Percentiles rank a stretch among this genome's conserved stretches.
Evolutionary conservation across 1,284 basidiomycete genomes (phyloP).

Genomic region (Pseudozyma pruni): DNA sequence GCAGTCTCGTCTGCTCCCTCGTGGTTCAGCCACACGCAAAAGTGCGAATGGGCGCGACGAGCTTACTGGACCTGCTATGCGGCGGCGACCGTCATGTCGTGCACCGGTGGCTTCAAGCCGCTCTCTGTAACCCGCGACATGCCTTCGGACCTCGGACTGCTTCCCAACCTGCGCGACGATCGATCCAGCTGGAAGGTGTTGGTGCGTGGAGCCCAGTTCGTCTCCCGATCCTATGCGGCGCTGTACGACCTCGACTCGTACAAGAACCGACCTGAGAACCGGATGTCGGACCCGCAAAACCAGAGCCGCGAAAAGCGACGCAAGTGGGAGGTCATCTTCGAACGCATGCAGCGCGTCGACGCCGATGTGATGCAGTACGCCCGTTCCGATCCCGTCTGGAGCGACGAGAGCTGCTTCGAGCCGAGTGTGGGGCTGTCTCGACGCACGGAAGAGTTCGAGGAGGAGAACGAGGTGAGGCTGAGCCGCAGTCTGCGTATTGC

Average conservation of each 20-base stretch:
- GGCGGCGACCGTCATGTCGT: conserved; percentile 55
- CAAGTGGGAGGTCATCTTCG: conserved; percentile 52
- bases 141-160: conserved; percentile 50
- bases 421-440: conserved; percentile 37
- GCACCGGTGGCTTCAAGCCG: conserved; percentile 58
- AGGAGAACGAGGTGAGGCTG: conserved; percentile 48
- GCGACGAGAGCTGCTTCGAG: conserved; percentile 44
- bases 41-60: conserved; percentile 58
- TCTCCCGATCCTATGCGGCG: conserved; percentile 50
- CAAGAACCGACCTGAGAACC: conserved; percentile 41
- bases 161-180: conserved; percentile 47
- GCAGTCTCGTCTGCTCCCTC: conserved; percentile 19
- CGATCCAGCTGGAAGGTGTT: conserved; percentile 55
- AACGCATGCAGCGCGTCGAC: conserved; percentile 55
- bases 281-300: conserved; percentile 18
- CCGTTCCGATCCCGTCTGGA: conserved; percentile 51
- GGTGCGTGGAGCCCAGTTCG: conserved; percentile 57
- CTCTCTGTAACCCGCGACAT: conserved; percentile 42
- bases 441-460: conserved; percentile 36
- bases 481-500: conserved; percentile 47
- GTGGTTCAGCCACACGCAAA: conserved; percentile 54
- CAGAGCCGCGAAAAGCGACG: conserved; percentile 34
- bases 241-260: conserved; percentile 56
- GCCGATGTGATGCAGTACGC: conserved; percentile 56
- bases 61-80: conserved; percentile 56